phyloP scores from a whole-genome alignment of 2,329 filamentous ascomycete genomes.

The Coniochaeta sp. region DNA sequence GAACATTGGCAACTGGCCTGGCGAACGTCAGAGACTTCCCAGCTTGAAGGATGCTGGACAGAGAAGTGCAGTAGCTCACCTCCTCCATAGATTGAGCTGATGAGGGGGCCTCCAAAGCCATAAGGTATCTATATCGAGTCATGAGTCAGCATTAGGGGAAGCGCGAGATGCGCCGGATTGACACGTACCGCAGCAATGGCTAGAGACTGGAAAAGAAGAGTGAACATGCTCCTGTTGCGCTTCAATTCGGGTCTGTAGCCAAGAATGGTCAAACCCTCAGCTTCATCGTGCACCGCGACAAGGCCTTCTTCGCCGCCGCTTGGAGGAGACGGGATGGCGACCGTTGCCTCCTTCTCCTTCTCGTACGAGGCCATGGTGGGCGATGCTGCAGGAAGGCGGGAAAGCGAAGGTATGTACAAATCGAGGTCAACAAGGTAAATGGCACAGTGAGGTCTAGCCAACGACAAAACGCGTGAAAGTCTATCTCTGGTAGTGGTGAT shows the following conservation, averaged over 20 bases:
- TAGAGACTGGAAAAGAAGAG: slow-evolving; percentile 52
- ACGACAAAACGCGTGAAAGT: not conserved
- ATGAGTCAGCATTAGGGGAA: not conserved
- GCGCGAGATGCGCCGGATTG: not conserved
- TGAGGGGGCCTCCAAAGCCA: slow-evolving; percentile 32
- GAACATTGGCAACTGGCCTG: slow-evolving; percentile 44
- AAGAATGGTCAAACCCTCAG: slow-evolving; percentile 27
- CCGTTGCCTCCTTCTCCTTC: not conserved
- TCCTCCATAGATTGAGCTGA: slow-evolving; percentile 28
- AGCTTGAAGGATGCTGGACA: not conserved
- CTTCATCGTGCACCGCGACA: slow-evolving; percentile 12
- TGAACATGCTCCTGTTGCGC: slow-evolving; percentile 52
- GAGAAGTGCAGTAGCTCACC: slow-evolving; percentile 9
- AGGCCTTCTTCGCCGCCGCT: slow-evolving; percentile 5
- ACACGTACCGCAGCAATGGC: slow-evolving; percentile 45
- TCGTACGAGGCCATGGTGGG: not conserved
- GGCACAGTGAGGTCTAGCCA: not conserved
- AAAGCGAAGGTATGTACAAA: not conserved
- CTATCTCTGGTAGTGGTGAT: not conserved
- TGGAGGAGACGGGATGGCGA: not conserved
- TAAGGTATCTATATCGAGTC: slow-evolving; percentile 37
- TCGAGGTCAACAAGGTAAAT: not conserved
- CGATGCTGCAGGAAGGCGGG: not conserved
- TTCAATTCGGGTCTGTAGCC: slow-evolving; percentile 51
- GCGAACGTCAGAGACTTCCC: slow-evolving; percentile 15